phyloP scores from a whole-genome alignment of 139 green algal species.

The Raphidocelis subcapitata region DNA sequence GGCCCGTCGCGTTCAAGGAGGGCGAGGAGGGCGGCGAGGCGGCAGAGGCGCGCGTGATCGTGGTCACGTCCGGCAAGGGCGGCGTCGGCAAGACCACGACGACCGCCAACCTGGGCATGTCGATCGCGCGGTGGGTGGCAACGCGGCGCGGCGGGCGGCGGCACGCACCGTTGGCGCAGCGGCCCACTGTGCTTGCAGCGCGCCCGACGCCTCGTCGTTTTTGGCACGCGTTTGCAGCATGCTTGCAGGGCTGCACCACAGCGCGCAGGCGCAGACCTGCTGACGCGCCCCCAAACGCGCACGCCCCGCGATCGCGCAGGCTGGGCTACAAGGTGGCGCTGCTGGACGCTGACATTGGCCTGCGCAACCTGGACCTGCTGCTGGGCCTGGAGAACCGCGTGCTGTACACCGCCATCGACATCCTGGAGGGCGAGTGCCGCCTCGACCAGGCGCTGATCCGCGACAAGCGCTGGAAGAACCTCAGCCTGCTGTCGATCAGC shows the following conservation, averaged over 20 bases:
- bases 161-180: too few relatives aligned
- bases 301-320: not conserved
- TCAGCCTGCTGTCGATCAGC: conserved; percentile 78
- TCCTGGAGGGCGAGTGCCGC: conserved; percentile 84
- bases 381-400: conserved; percentile 89
- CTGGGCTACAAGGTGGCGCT: conserved; percentile 85
- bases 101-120: conserved; percentile 91
- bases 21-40: conserved; percentile 20
- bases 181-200: too few relatives aligned
- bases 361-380: conserved; percentile 89
- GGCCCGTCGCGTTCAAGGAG: conserved; percentile 17
- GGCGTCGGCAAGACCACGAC: conserved; percentile 89
- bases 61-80: conserved; percentile 86
- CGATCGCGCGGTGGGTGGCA: conserved; percentile 65
- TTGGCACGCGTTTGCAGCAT: too few relatives aligned
- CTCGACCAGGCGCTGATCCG: conserved; percentile 84
- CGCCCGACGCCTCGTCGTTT: too few relatives aligned
- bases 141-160: not conserved
- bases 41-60: conserved; percentile 55
- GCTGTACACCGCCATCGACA: conserved; percentile 89
- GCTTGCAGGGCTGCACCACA: too few relatives aligned
- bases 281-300: not conserved
- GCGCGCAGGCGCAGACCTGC: not conserved
- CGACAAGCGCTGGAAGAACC: conserved; percentile 90
- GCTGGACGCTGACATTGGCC: conserved; percentile 87